phyloP scores from a whole-genome alignment of 163 green algal species.

The Scenedesmus sp. region DNA sequence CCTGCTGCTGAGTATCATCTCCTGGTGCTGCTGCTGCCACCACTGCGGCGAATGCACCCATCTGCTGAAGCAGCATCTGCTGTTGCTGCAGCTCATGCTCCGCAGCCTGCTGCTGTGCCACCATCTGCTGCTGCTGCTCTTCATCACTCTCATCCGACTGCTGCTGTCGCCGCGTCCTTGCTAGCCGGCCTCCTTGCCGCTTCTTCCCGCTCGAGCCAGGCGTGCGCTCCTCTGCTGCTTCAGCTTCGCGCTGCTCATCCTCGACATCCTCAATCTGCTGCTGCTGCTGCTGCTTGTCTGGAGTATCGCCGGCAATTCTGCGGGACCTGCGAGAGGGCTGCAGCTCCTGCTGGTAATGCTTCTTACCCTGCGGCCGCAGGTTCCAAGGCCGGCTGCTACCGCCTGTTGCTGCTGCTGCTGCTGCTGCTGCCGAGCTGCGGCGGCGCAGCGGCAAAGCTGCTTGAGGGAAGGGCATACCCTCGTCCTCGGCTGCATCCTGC shows the following conservation, averaged over 20 bases:
- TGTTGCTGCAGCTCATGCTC: not conserved
- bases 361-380: constrained; percentile 25
- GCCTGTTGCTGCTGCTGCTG: constrained; percentile 7
- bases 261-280: not conserved
- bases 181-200: not conserved
- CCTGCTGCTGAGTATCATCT: not conserved
- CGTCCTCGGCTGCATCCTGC: not conserved
- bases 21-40: not conserved
- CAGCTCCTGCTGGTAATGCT: constrained; percentile 2
- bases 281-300: constrained; percentile 21
- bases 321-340: constrained; percentile 36
- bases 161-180: not conserved
- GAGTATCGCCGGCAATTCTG: constrained; percentile 38
- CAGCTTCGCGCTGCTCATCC: not conserved
- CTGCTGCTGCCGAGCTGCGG: constrained; percentile 7
- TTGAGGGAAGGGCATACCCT: not conserved
- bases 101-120: not conserved
- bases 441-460: not conserved
- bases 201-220: constrained; percentile 5
- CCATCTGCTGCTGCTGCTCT: constrained; percentile 1
- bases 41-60: not conserved
- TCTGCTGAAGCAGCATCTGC: constrained; percentile 2
- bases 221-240: not conserved
- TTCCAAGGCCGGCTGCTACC: constrained; percentile 24
- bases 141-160: not conserved